Evolutionary conservation across 2,329 filamentous ascomycete species (phyloP).

Genomic region (Pseudogymnoascus sp.): DNA sequence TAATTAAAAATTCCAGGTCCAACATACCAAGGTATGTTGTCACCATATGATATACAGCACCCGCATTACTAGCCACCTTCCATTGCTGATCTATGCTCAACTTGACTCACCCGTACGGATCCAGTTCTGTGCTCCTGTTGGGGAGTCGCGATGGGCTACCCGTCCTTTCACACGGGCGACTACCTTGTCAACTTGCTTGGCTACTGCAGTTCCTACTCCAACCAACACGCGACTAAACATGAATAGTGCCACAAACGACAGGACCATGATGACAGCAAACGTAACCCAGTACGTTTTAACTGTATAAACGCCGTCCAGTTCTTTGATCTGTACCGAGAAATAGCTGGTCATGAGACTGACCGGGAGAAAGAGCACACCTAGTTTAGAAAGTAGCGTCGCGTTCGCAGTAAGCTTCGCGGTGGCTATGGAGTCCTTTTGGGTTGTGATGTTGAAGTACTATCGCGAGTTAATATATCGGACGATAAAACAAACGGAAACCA

Average conservation of each 20-base stretch:
- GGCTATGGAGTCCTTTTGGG: conserved; percentile 65
- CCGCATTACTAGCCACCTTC: not conserved
- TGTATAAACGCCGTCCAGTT: conserved; percentile 50
- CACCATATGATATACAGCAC: not conserved
- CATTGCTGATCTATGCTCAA: not conserved
- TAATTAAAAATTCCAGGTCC: not conserved
- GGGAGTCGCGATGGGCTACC: not conserved
- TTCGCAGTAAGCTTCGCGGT: conserved; percentile 66
- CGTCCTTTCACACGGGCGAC: not conserved
- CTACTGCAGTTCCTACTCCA: conserved; percentile 25
- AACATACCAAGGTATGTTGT: not conserved
- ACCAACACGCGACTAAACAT: conserved; percentile 43
- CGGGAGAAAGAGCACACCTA: conserved; percentile 68
- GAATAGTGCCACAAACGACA: conserved; percentile 53
- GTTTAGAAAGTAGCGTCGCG: conserved; percentile 65
- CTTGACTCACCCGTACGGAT: not conserved
- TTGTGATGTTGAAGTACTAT: conserved; percentile 71
- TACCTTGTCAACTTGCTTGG: not conserved
- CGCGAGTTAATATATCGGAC: conserved; percentile 15
- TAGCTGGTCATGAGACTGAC: conserved; percentile 69
- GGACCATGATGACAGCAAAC: conserved; percentile 55
- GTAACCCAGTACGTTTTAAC: conserved; percentile 58
- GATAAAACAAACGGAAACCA: not conserved
- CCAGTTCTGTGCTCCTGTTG: not conserved
- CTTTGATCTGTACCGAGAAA: conserved; percentile 59